phyloP scores from a whole-genome alignment of 2,329 filamentous ascomycete species.

The Xylariaceae sp. region DNA sequence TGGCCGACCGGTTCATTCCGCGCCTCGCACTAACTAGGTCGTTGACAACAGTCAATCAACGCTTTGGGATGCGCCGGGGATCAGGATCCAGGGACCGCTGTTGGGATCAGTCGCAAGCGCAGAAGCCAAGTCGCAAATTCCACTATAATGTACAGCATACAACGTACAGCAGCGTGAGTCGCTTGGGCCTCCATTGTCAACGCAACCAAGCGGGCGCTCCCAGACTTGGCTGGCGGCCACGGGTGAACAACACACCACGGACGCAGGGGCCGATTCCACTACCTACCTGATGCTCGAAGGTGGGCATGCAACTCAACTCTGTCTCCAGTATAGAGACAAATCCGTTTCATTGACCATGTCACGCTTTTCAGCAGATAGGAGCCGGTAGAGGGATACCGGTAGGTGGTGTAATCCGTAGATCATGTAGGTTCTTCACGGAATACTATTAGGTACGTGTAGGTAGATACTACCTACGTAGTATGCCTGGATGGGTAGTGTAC shows the following conservation, averaged over 20 bases:
- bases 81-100: background rate
- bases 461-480: too few species aligned
- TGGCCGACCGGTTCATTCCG: slow-evolving; percentile 29
- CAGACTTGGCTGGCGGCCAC: slow-evolving; percentile 12
- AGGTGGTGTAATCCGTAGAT: too few species aligned
- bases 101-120: slow-evolving; percentile 12
- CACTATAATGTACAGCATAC: slow-evolving; percentile 4
- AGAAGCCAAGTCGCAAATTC: slow-evolving; percentile 17
- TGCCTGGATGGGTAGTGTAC: too few species aligned
- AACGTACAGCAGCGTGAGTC: slow-evolving; percentile 7
- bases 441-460: too few species aligned
- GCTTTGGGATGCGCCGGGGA: slow-evolving; percentile 11
- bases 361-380: background rate
- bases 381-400: background rate
- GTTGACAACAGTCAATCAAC: slow-evolving; percentile 11
- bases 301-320: slow-evolving; percentile 4
- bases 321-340: slow-evolving; percentile 7
- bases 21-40: slow-evolving; percentile 7
- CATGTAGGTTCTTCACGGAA: too few species aligned
- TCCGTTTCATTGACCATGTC: background rate
- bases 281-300: slow-evolving; percentile 3
- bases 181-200: slow-evolving; percentile 19
- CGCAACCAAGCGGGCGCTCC: slow-evolving; percentile 18
- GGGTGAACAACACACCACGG: slow-evolving; percentile 21
- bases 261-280: background rate